Conservation (phyloP, 768 basidiomycete genomes). For the Naematelia encephala region DNA sequence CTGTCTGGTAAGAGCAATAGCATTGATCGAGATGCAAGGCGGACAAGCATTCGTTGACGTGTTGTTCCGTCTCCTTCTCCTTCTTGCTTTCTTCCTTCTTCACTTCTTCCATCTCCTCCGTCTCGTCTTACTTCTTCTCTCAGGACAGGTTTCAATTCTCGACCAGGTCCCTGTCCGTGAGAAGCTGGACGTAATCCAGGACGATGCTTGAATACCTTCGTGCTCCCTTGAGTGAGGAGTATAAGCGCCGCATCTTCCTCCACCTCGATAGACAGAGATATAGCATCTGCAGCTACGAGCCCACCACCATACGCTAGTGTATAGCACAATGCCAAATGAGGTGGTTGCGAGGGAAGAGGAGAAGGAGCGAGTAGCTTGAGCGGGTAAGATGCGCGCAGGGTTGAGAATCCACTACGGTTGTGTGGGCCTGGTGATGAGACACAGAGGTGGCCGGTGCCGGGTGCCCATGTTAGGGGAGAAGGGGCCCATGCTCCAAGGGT, state of each 20-base stretch:
- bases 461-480: not conserved
- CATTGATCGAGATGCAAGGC: constrained; percentile 57
- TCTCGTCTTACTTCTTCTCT: too few relatives aligned
- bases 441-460: constrained; percentile 27
- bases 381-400: constrained; percentile 77
- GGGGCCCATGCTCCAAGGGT: too few relatives aligned
- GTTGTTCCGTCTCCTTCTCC: constrained; percentile 50
- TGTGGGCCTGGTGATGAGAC: constrained; percentile 6
- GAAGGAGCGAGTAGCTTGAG: constrained; percentile 77
- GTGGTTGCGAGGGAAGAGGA: constrained; percentile 53
- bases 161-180: constrained; percentile 40
- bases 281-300: constrained; percentile 76
- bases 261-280: constrained; percentile 64
- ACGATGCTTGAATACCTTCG: constrained; percentile 88
- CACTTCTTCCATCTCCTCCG: too few relatives aligned
- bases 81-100: too few relatives aligned
- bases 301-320: constrained; percentile 87
- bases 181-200: constrained; percentile 53
- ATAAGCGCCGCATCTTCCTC: constrained; percentile 61
- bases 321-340: constrained; percentile 67
- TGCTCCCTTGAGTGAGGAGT: constrained; percentile 81
- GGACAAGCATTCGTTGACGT: constrained; percentile 63
- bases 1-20: constrained; percentile 87
- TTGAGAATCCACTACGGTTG: constrained; percentile 56
- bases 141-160: constrained; percentile 9